Base-by-base conservation (phyloP, 108 stramenopile genomes). In the Epipyxis sp. region DNA sequence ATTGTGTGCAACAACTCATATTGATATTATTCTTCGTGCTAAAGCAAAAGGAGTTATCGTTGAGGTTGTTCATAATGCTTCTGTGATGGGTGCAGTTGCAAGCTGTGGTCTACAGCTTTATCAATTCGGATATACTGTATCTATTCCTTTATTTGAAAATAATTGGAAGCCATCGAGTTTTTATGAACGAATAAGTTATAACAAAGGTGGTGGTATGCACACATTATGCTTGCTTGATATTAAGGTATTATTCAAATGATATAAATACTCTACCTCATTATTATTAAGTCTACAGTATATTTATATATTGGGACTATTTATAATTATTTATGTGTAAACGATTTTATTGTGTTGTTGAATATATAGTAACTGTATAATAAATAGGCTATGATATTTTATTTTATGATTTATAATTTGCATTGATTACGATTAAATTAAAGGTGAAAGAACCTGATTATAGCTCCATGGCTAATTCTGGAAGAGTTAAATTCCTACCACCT, bases 371-470 rank as follows among this genome's bases (percentile, higher is more conserved):
- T n/a, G n/a, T n/a, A n/a, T n/a, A n/a, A n/a, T n/a, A n/a, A n/a
- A n/a, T n/a, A n/a, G n/a, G n/a, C n/a, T n/a, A n/a, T n/a, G n/a
- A n/a, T n/a, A n/a, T n/a, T n/a, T n/a, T n/a, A n/a, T n/a, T n/a
- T n/a, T n/a, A n/a, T n/a, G n/a, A n/a, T n/a, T n/a, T n/a, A n/a
- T n/a, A n/a, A n/a, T n/a, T n/a, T n/a, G n/a, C n/a, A n/a, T n/a
- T n/a, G n/a, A n/a, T n/a, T n/a, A n/a, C n/a, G n/a, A n/a, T n/a
- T n/a, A n/a, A n/a, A n/a, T n/a, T n/a, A n/a, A n/a, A n/a, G n/a
- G 92, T 94, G 69, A 97, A 97, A 82, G 98, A 99, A 84, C 98
- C 98, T 43, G 97, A 99, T 86, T 97, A 95, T 83, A 92, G 93
- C 30, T 93, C 94, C 42, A 92, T 99, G 71, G 83, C 81, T 87